A percentile compares a stretch with the other conserved stretches of the same genome.
phyloP scores from a whole-genome alignment of 1,139 yeast genomes.

The Diutina scorzettiae region DNA sequence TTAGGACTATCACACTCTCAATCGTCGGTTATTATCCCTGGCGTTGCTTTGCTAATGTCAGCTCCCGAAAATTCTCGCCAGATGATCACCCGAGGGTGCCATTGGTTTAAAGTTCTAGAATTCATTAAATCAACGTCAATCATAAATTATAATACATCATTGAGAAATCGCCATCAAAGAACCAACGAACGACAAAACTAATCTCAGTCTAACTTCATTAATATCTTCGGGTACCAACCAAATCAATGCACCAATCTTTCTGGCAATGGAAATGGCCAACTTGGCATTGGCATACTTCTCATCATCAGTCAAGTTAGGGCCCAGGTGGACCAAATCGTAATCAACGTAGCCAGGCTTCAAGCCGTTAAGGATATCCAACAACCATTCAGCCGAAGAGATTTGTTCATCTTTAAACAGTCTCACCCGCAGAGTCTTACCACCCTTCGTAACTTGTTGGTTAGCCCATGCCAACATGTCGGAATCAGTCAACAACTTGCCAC shows the following conservation, averaged over 20 bases:
- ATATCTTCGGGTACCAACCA: slow-evolving; percentile 99
- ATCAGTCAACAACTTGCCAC: slow-evolving; percentile 61
- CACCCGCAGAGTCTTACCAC: slow-evolving; percentile 58
- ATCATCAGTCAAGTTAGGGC: slow-evolving; percentile 52
- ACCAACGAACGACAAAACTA: slow-evolving; percentile 89
- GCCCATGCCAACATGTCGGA: slow-evolving; percentile 91
- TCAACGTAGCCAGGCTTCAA: slow-evolving; percentile 96
- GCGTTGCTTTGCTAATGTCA: no score
- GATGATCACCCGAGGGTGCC: no score
- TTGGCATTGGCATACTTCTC: slow-evolving; percentile 90
- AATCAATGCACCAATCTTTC: slow-evolving; percentile 94
- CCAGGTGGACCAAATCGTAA: slow-evolving; percentile 78
- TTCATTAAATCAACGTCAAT: no score
- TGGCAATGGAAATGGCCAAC: slow-evolving; percentile 94
- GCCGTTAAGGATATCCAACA: slow-evolving; percentile 85
- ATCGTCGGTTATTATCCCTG: no score
- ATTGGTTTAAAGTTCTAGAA: no score
- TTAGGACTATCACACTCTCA: no score
- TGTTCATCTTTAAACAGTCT: slow-evolving; percentile 81
- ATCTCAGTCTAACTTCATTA: slow-evolving; percentile 86
- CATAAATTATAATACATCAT: neutral
- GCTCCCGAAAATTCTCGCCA: no score
- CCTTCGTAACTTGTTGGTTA: slow-evolving; percentile 68
- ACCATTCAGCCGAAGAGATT: slow-evolving; percentile 64
- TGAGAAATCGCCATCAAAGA: slow-evolving; percentile 57